Evolutionary conservation across 1,284 basidiomycete species (phyloP), one percentile per base, ranked within the genome.

Genomic region (Hortiboletus rubellus): DNA sequence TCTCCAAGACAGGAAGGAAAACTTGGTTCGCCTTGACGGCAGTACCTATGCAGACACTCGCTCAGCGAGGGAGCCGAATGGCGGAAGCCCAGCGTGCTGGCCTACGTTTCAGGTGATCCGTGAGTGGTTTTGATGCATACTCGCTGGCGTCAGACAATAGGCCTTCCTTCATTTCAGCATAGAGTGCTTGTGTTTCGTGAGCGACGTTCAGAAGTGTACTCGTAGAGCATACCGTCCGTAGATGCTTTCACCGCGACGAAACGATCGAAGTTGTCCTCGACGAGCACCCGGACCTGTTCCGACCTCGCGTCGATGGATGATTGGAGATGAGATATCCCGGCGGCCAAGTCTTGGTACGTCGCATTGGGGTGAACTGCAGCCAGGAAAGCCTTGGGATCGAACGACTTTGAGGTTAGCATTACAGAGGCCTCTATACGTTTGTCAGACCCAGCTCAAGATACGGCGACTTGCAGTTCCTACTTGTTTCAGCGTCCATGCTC

Each of bases 211-310:
- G 33, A 9, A 22, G 42, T 37, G 53, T 12, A 54, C 22, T 41
- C 42, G 27, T 22, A 24, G n/a, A 8, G 68, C 82, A 62, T 70
- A 94, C 95, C 92, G 75, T 98, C 96, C 11, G 92, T 96, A 12
- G 92, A 93, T 15, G 94, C 93, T 70, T 99, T 99, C 60, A 99
- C 96, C 5, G 94, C 92, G 12, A 99, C 96, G 69, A 99, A 99
- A 27, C 94, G 82, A 76, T 99, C 96, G 77, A 99, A 98, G 75
- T 98, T 98, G 67, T 98, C 94, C 74, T 98, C 94, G 24, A 99
- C 97, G 43, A 99, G 81, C 27, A 97, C 87, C 50, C 95, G 84
- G 59, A 99, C 89, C 27, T 96, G 96, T 66, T 96, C 94, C 2
- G 93, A 95, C 36, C 96, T 84, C 5, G 88, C 83, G 67, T 97